phyloP scores from a whole-genome alignment of 169 alveolate species.

The Eimeria sp. region DNA sequence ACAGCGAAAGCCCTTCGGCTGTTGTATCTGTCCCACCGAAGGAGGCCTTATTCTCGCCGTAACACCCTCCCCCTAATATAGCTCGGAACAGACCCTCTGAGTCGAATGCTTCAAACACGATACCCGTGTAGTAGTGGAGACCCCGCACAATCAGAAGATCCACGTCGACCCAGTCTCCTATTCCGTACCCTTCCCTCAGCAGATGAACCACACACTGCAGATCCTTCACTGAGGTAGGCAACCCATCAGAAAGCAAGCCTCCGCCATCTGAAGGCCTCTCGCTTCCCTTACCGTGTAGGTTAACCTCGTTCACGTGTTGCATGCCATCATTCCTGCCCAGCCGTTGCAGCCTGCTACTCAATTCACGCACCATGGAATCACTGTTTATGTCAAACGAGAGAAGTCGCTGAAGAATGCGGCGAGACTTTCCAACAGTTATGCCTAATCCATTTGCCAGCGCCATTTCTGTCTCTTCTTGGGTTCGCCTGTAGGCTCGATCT shows the following conservation, averaged over 20 bases:
- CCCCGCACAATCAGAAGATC: slow-evolving; percentile 85
- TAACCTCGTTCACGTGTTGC: not conserved
- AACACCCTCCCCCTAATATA: slow-evolving; percentile 68
- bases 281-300: not conserved
- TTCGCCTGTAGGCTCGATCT: slow-evolving; percentile 42
- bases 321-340: not conserved
- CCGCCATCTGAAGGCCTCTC: not conserved
- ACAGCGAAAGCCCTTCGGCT: not conserved
- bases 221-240: slow-evolving; percentile 28
- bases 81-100: slow-evolving; percentile 84
- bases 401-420: slow-evolving; percentile 19
- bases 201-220: slow-evolving; percentile 8
- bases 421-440: slow-evolving; percentile 17
- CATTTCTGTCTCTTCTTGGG: slow-evolving; percentile 34
- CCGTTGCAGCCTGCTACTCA: slow-evolving; percentile 8
- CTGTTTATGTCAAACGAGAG: slow-evolving; percentile 25
- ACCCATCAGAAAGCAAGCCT: not conserved
- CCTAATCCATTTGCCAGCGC: slow-evolving; percentile 18
- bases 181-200: slow-evolving; percentile 45
- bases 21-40: not conserved
- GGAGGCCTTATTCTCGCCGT: slow-evolving; percentile 8
- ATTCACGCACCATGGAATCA: slow-evolving; percentile 35
- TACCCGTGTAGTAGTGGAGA: slow-evolving; percentile 85
- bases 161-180: slow-evolving; percentile 66
- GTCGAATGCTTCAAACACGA: slow-evolving; percentile 86